Base-by-base conservation (phyloP, 202 grass and related monocot species). In the Eragrostis tef region DNA sequence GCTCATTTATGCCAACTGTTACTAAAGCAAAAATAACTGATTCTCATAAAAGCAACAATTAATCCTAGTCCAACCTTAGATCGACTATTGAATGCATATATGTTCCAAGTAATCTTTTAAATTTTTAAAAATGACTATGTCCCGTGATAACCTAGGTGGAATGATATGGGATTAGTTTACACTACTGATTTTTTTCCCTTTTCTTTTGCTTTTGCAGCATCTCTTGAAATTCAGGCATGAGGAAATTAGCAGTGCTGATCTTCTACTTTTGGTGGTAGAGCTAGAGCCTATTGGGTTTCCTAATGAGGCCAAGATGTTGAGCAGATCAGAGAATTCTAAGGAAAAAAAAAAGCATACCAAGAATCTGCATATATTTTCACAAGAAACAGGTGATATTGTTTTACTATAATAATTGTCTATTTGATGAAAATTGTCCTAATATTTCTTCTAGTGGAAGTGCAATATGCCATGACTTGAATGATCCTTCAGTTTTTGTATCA, bases 191-290 rank as follows among this genome's bases (percentile, higher is more conserved):
- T 9, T 49, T 60, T 81, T 57, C 15, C 70, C 48, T 59, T 82
- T 59, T 65, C 16, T 43, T 50, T 16, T 25, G 4, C 5, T 69
- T 81, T 70, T 86, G 74, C 80, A 89, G 86, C 92, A 94, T 83
- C 83, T 94, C 66, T 81, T 86, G 34, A 78, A 85, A 83, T 85
- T 81, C 67, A 91, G 92, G 70, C 76, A 78, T 25, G 86, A 87
- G 46, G 77, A 94, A 75, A 70, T 94, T 43, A 94, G 68, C 47
- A 50, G 67, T 49, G 0, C 80, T 71, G 84, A 89, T 85, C 85
- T 83, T 59, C 27, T 82, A 39, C 68, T 85, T 22, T 85, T 94
- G 74, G 73, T 27, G 6, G 62, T 65, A 52, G 88, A 75, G 39
- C 72, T 83, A 61, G 81, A n/a, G n/a, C n/a, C n/a, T n/a, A n/a